Evolutionary conservation across 2,329 filamentous ascomycete genomes (phyloP), one percentile per base, ranked within the genome.

Genomic region (Aspergillus sergii): DNA sequence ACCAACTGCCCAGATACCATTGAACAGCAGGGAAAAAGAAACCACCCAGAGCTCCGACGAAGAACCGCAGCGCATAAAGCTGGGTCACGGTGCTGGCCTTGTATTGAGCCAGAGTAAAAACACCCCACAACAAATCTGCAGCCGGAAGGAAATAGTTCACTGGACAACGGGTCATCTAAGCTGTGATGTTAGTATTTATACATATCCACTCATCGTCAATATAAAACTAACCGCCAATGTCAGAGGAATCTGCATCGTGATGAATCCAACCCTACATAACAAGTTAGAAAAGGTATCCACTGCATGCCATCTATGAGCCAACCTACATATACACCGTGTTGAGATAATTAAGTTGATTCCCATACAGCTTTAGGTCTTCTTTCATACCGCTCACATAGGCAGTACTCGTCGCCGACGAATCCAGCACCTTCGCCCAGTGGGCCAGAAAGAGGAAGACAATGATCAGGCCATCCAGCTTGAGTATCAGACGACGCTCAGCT

Each of bases 51-150:
- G 74, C 72, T 26, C 74, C 74, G 32, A 76, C 72, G 50, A 76
- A 76, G 66, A 76, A 76, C n/a, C 74, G 73, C 30, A 73, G 59
- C 6, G 71, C 74, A 55, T 75, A 73, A 5, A 76, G 67, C 53
- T 74, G 68, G 6, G 68, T 68, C 16, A 69, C 68, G 28, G 45
- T 69, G 58, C 45, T 68, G 21, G 46, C 57, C 50, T 59, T 59
- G 23, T 59, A 59, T 19, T 59, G 57, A 2, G 57, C 57, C 9
- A 59, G 46, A 0, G 57, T 59, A 34, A 59, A 59, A 2, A 59
- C 46, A 1, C 57, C 57, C 57, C 57, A 59, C 19, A 59, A 28
- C 6, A 59, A 34, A 34, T 59, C 57, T n/a, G 57, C 57, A 1
- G 57, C 48, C 7, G 57, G 57, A 7, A 59, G 57, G 46, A 59